Evolutionary conservation across 2,329 filamentous ascomycete species (phyloP).

Genomic region (Exserohilum turcica): DNA sequence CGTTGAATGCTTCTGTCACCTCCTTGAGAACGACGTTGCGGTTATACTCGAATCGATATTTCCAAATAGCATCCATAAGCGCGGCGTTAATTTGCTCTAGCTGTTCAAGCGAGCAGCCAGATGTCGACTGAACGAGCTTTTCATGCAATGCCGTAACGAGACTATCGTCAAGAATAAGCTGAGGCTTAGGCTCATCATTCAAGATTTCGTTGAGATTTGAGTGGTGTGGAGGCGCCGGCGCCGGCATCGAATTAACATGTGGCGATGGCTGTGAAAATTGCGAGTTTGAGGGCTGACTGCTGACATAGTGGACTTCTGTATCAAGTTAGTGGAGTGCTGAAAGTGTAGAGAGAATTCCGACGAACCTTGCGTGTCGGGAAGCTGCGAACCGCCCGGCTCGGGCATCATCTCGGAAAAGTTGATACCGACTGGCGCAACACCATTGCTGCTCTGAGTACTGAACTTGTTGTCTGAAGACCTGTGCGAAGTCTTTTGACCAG

Average conservation of each 20-base stretch:
- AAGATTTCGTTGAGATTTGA: slow-evolving; percentile 50
- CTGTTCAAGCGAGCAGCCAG: slow-evolving; percentile 86
- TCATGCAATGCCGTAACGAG: slow-evolving; percentile 65
- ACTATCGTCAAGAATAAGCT: slow-evolving; percentile 54
- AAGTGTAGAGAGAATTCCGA: slow-evolving; percentile 27
- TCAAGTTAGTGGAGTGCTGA: slow-evolving; percentile 14
- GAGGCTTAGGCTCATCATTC: slow-evolving; percentile 46
- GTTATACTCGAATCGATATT: slow-evolving; percentile 78
- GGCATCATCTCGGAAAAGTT: slow-evolving; percentile 61
- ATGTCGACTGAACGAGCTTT: slow-evolving; percentile 69
- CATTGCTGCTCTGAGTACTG: slow-evolving; percentile 74
- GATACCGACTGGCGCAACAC: slow-evolving; percentile 55
- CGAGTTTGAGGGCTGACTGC: slow-evolving; percentile 47
- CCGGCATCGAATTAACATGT: slow-evolving; percentile 37
- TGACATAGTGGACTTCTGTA: slow-evolving; percentile 41
- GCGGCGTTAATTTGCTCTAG: slow-evolving; percentile 90
- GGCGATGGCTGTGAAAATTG: slow-evolving; percentile 48
- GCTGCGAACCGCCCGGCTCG: slow-evolving; percentile 59
- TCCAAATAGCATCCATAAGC: slow-evolving; percentile 91
- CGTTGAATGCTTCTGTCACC: slow-evolving; percentile 75
- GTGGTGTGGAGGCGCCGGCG: slow-evolving; percentile 44
- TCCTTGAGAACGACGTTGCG: slow-evolving; percentile 71
- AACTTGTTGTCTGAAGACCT: slow-evolving; percentile 74
- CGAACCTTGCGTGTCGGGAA: slow-evolving; percentile 68
- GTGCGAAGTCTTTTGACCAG: slow-evolving; percentile 79